These are phyloP conservation scores for Alternaria sp. DNA, from an alignment of 2,329 filamentous ascomycete genomes.

Conservation along the genomic window DNA sequence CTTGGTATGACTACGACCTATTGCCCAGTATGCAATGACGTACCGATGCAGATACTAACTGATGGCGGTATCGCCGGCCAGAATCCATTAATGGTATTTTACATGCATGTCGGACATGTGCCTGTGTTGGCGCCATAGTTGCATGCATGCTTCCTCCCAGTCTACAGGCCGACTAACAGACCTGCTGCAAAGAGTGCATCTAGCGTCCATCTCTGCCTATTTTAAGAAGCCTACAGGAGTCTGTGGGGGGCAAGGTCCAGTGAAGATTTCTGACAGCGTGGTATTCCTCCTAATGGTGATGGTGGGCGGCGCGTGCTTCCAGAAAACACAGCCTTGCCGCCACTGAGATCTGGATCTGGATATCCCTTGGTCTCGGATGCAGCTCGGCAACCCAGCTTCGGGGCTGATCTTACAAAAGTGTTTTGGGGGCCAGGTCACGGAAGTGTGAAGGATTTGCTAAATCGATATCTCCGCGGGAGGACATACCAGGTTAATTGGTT, in stretches of 20 bases:
- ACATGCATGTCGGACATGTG: neutral
- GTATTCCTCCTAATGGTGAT: neutral
- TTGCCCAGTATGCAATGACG: neutral
- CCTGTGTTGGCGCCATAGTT: slow-evolving; percentile 1
- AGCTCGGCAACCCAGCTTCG: slow-evolving; percentile 7
- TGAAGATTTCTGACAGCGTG: neutral
- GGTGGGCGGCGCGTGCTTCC: neutral
- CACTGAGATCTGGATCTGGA: slow-evolving; percentile 1
- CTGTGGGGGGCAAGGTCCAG: neutral
- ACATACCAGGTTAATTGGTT: neutral
- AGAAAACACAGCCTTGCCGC: slow-evolving; percentile 2
- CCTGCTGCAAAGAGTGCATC: neutral
- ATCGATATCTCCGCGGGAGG: neutral
- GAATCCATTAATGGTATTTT: neutral
- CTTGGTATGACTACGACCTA: neutral
- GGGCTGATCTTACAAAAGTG: slow-evolving; percentile 1
- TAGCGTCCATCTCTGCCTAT: slow-evolving; percentile 1
- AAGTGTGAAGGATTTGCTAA: neutral
- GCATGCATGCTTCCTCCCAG: neutral
- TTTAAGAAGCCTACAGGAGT: neutral
- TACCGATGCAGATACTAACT: neutral
- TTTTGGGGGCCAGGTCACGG: neutral
- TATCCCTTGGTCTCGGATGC: slow-evolving; percentile 10
- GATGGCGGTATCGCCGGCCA: neutral
- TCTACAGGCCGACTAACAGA: neutral